phyloP scores from a whole-genome alignment of 2,329 filamentous ascomycete species.

The Apiospora phragmitis region DNA sequence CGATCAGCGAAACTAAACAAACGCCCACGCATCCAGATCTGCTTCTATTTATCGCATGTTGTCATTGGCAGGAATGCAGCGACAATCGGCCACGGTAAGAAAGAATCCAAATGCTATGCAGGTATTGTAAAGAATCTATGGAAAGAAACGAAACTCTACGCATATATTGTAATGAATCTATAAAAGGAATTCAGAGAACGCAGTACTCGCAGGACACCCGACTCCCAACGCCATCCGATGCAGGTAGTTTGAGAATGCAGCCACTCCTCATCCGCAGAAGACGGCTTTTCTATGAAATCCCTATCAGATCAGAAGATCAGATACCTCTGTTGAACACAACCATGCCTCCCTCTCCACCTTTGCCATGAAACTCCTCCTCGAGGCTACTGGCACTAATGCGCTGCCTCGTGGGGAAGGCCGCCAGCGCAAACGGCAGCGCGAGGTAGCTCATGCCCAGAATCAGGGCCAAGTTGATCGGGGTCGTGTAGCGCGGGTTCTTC shows the following conservation, averaged over 20 bases:
- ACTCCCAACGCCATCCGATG: constrained; percentile 1
- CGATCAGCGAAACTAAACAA: not conserved
- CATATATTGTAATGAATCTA: not conserved
- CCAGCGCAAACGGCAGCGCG: constrained; percentile 85
- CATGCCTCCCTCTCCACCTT: constrained; percentile 75
- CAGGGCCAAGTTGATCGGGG: constrained; percentile 82
- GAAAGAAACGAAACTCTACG: not conserved
- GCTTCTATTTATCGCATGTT: not conserved
- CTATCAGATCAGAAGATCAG: constrained; percentile 55
- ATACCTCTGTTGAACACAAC: constrained; percentile 98
- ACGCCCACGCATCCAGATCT: not conserved
- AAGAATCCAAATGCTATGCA: not conserved
- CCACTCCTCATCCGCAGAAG: not conserved
- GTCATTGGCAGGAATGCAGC: not conserved
- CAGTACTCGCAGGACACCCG: not conserved
- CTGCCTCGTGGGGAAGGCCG: constrained; percentile 90
- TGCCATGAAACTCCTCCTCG: constrained; percentile 83
- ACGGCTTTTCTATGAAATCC: not conserved
- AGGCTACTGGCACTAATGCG: constrained; percentile 72
- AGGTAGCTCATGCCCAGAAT: constrained; percentile 86
- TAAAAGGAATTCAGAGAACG: not conserved
- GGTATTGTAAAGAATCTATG: not conserved
- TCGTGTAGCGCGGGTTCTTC: constrained; percentile 71
- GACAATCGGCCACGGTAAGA: not conserved
- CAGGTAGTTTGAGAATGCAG: constrained; percentile 2